Conservation (phyloP, 2,329 filamentous ascomycete genomes). For the Fusarium penzigii region DNA sequence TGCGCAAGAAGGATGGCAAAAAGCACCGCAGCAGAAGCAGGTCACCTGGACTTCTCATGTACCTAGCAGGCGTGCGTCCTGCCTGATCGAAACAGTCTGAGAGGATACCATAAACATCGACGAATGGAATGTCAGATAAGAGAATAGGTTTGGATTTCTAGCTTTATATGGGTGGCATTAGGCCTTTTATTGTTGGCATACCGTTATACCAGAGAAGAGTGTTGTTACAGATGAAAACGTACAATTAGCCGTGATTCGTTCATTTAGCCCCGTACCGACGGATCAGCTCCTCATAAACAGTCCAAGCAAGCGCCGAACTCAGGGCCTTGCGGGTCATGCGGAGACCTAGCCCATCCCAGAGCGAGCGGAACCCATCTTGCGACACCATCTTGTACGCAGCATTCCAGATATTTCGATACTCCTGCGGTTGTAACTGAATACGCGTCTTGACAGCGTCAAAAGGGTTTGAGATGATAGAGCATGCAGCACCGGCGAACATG, state of each 20-base stretch:
- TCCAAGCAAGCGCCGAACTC: constrained; percentile 96
- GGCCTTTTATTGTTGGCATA: constrained; percentile 5
- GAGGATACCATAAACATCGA: neutral
- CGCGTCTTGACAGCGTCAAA: constrained; percentile 97
- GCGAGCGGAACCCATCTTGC: constrained; percentile 76
- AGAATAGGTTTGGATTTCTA: constrained; percentile 1
- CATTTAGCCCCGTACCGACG: constrained; percentile 48
- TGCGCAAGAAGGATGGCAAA: constrained; percentile 56
- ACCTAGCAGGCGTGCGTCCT: constrained; percentile 54
- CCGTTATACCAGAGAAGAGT: constrained; percentile 9
- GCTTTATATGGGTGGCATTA: constrained; percentile 1
- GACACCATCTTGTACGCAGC: constrained; percentile 75
- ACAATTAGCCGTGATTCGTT: neutral
- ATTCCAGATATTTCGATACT: constrained; percentile 80
- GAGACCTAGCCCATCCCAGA: constrained; percentile 84
- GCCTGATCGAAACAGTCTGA: constrained; percentile 26
- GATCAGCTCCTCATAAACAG: constrained; percentile 91
- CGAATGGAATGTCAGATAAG: too few species aligned
- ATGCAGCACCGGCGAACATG: constrained; percentile 75
- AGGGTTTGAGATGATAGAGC: constrained; percentile 89
- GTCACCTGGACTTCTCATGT: constrained; percentile 58
- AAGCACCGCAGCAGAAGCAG: constrained; percentile 54
- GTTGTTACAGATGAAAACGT: constrained; percentile 23
- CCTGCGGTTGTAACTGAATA: constrained; percentile 82
- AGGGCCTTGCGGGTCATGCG: constrained; percentile 89